A percentile compares a stretch with the other conserved stretches of the same genome.
phyloP scores from a whole-genome alignment of 352 stramenopile genomes.

The Poterioochromonas sp. region DNA sequence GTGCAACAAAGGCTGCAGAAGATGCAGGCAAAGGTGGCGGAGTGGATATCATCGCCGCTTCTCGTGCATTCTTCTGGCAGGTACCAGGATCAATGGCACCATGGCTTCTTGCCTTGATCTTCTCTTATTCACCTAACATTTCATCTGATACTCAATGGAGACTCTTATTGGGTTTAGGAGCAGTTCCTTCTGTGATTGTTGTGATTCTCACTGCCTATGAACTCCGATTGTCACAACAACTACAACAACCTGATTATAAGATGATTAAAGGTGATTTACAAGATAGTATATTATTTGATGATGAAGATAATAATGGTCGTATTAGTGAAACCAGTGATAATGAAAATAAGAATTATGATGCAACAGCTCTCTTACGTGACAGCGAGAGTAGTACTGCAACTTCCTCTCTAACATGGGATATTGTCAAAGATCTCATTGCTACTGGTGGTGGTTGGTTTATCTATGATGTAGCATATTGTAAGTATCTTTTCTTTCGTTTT shows the following conservation, averaged over 20 bases:
- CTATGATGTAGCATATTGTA: conserved; percentile 13
- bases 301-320: too few species aligned
- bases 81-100: background rate
- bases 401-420: background rate
- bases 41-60: background rate
- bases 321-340: background rate
- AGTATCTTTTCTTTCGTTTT: background rate
- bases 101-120: conserved; percentile 6
- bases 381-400: background rate
- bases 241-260: too few species aligned
- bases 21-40: conserved; percentile 46
- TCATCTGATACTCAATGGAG: background rate
- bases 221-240: too few species aligned
- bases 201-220: background rate
- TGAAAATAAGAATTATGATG: background rate
- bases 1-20: conserved; percentile 31
- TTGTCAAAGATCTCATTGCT: background rate
- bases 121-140: background rate
- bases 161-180: background rate
- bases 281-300: background rate
- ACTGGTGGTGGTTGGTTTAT: conserved; percentile 28
- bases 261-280: background rate
- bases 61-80: background rate
- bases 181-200: conserved; percentile 1
- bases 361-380: background rate